Evolutionary conservation across 768 basidiomycete species (phyloP), one percentile per base, ranked within the genome.

Genomic region (Lactarius tabidus): DNA sequence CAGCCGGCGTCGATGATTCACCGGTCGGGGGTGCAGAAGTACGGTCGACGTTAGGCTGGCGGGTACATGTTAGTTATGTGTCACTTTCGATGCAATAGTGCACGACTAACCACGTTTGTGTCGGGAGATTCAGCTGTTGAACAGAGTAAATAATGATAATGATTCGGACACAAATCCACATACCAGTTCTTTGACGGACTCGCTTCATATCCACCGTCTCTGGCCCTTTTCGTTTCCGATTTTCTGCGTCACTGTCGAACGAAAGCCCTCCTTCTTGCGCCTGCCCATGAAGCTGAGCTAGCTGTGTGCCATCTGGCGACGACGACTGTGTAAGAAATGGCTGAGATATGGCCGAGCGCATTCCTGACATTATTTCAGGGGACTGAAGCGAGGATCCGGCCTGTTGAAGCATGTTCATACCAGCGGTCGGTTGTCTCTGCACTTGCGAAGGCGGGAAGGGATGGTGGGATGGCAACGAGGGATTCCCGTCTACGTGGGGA

Each of bases 141-240:
- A 63, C 38, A 23, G n/a, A 41, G 57, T 53, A 54, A 33, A 2
- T 51, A 8, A 9, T 15, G 9, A 62, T 41, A 65, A 52, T 28
- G 36, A 28, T 39, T 29, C 26, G 36, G 41, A 36, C 45, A 57
- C 33, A 20, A 33, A 36, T 54, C 58, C 63, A 72, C 84, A 73
- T 67, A 89, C 91, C 89, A 70, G 82, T 90, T 77, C 86, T 91
- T 75, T 86, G 82, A 70, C 88, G 82, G 57, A 76, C 85, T 70
- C 91, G 83, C 74, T 93, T 93, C 55, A 76, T 80, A 55, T 90
- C 87, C 33, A 75, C 76, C 26, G 48, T 6, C 64, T 89, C 88
- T 59, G 72, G 79, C 56, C 88, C 77, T 74, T 91, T 91, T 67
- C 91, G 81, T 73, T 93, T 93, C 67, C 85, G 79, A 20, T 81